Evolutionary conservation across 805 yeast species (phyloP).

Genomic region (Candida verbasci): DNA sequence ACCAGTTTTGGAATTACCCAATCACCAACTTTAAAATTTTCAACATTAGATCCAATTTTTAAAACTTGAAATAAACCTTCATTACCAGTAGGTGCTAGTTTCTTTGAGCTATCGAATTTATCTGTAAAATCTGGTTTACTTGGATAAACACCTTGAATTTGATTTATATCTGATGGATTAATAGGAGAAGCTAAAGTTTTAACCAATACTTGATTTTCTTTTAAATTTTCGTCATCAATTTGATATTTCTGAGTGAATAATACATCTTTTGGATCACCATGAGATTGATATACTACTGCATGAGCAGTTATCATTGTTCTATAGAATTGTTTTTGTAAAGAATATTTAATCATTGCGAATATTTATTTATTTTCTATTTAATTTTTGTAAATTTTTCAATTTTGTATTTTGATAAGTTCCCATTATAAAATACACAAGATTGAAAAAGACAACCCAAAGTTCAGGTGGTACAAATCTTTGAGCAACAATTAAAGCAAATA

Average conservation of each 20-base stretch:
- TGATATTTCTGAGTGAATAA: conserved; percentile 49
- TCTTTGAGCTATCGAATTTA: conserved; percentile 50
- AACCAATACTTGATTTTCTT: conserved; percentile 28
- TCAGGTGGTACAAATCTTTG: conserved; percentile 55
- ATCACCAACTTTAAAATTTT: conserved; percentile 59
- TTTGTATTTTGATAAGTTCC: conserved; percentile 61
- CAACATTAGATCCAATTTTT: conserved; percentile 56
- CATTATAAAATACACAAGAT: conserved; percentile 51
- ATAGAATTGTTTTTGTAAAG: not conserved
- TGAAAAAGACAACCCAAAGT: conserved; percentile 63
- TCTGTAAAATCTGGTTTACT: conserved; percentile 45
- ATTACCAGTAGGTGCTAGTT: conserved; percentile 86
- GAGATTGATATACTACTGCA: conserved; percentile 62
- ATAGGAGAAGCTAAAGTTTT: conserved; percentile 38
- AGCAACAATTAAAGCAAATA: conserved; percentile 48
- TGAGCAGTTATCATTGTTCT: conserved; percentile 47
- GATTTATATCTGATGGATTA: conserved; percentile 44
- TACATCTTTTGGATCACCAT: conserved; percentile 64
- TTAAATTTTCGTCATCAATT: conserved; percentile 43
- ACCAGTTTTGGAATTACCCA: conserved; percentile 80
- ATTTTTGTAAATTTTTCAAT: conserved; percentile 36
- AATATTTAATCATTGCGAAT: conserved; percentile 1
- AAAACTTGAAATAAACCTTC: conserved; percentile 90
- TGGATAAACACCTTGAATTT: conserved; percentile 44
- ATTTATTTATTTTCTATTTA: conserved; percentile 3